phyloP scores from a whole-genome alignment of 768 basidiomycete species.

The Podaxis mareebaensis region DNA sequence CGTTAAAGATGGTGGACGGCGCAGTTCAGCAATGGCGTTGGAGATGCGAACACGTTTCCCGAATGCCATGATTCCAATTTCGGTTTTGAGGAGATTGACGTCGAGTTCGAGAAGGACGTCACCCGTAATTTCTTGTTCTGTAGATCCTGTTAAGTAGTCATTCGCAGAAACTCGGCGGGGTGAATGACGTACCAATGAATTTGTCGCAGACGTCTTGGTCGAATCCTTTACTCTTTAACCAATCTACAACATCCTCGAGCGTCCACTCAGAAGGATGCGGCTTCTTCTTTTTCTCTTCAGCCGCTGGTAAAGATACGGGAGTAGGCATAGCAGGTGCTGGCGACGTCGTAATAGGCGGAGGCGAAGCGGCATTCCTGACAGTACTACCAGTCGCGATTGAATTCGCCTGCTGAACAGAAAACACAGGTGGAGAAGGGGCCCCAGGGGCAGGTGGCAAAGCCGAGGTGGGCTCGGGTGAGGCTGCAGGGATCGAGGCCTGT shows the following conservation, averaged over 20 bases:
- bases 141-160: neutral
- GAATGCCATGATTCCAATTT: conserved; percentile 92
- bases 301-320: conserved; percentile 14
- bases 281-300: conserved; percentile 33
- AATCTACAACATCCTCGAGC: conserved; percentile 86
- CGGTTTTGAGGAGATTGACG: conserved; percentile 83
- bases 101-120: conserved; percentile 96
- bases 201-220: conserved; percentile 80
- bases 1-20: conserved; percentile 64
- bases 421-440: neutral
- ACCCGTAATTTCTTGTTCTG: conserved; percentile 98
- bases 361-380: conserved; percentile 10
- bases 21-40: conserved; percentile 88
- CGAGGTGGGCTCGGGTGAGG: neutral
- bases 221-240: conserved; percentile 84
- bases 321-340: conserved; percentile 18
- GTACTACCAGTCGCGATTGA: conserved; percentile 4
- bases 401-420: neutral
- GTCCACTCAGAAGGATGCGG: conserved; percentile 73
- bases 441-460: conserved; percentile 4
- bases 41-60: conserved; percentile 94
- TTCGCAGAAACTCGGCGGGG: neutral
- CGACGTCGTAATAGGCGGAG: conserved; percentile 20
- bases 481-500: neutral
- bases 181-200: conserved; percentile 70